Conservation (phyloP, 1,284 basidiomycete species). For the Puccinia brachypodii region DNA sequence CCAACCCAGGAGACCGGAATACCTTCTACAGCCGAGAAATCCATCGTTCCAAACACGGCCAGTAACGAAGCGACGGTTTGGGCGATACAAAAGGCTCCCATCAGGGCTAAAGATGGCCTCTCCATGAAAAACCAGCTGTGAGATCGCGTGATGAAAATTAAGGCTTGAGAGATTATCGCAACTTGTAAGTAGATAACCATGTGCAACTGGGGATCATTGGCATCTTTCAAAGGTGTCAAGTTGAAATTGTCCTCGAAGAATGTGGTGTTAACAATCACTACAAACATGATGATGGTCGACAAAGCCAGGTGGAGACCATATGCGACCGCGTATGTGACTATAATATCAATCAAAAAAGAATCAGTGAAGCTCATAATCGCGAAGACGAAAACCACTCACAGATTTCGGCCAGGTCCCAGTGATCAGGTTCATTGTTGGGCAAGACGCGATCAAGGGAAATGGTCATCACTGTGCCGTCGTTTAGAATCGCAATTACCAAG, state of each 20-base stretch:
- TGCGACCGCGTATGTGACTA: slow-evolving; percentile 80
- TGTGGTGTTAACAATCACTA: slow-evolving; percentile 78
- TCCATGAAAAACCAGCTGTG: slow-evolving; percentile 99
- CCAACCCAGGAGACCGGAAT: slow-evolving; percentile 93
- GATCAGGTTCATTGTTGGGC: slow-evolving; percentile 79
- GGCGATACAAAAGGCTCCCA: slow-evolving; percentile 85
- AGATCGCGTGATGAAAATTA: slow-evolving; percentile 95
- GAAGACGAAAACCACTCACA: slow-evolving; percentile 56
- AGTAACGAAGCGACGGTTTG: slow-evolving; percentile 94
- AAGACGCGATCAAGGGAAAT: slow-evolving; percentile 94
- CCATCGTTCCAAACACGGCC: slow-evolving; percentile 85
- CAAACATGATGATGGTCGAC: slow-evolving; percentile 82
- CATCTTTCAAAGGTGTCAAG: slow-evolving; percentile 67
- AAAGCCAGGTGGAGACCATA: slow-evolving; percentile 89
- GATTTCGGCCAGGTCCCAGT: slow-evolving; percentile 94
- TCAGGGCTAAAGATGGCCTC: slow-evolving; percentile 82
- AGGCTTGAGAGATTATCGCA: slow-evolving; percentile 94
- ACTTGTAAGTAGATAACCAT: slow-evolving; percentile 84
- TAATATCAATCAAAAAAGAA: background rate
- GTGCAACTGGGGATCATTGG: slow-evolving; percentile 63
- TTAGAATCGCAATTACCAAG: slow-evolving; percentile 91
- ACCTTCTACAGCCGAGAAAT: slow-evolving; percentile 63
- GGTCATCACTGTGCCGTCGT: slow-evolving; percentile 95
- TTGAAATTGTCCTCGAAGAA: slow-evolving; percentile 88
- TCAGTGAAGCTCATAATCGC: background rate